Conservation (phyloP, 129 eudicot genomes). For the sunflower (Helianthus annuus) region DNA sequence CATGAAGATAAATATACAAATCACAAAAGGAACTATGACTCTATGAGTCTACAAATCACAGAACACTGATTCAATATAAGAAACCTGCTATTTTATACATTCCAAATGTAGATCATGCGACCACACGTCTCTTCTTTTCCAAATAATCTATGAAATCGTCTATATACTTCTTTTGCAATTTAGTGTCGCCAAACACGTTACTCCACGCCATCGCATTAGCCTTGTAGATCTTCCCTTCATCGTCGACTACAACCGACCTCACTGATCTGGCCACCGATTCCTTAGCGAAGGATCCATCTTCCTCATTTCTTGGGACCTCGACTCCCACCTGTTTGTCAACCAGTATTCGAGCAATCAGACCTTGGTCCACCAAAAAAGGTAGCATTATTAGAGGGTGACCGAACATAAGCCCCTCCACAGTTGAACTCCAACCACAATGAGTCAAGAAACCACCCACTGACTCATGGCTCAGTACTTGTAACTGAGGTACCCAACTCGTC, state of each 20-base stretch:
- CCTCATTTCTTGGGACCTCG: conserved; percentile 44
- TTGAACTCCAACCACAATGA: conserved; percentile 63
- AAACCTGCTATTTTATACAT: too few relatives aligned
- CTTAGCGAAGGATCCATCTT: conserved; percentile 41
- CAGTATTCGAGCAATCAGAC: conserved; percentile 39
- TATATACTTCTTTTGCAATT: conserved; percentile 27
- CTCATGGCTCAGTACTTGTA: conserved; percentile 37
- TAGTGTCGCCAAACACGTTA: conserved; percentile 25
- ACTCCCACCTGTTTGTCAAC: conserved; percentile 38
- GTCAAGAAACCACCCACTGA: conserved; percentile 58
- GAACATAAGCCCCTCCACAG: conserved; percentile 39
- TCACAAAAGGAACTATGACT: too few relatives aligned
- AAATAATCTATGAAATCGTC: conserved; percentile 26
- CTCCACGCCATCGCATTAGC: conserved; percentile 33
- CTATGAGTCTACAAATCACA: too few relatives aligned
- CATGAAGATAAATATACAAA: too few relatives aligned
- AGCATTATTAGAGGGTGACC: conserved; percentile 50
- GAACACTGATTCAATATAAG: too few relatives aligned
- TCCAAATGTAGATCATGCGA: too few relatives aligned
- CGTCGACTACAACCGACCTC: conserved; percentile 22
- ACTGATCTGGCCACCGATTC: conserved; percentile 37
- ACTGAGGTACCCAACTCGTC: conserved; percentile 41
- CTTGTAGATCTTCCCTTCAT: conserved; percentile 6
- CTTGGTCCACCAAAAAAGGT: conserved; percentile 54
- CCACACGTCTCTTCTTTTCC: conserved; percentile 4